Evolutionary conservation across 1,284 basidiomycete species (phyloP), one percentile per base, ranked within the genome.

Genomic region (Ganoderma lingzhi): DNA sequence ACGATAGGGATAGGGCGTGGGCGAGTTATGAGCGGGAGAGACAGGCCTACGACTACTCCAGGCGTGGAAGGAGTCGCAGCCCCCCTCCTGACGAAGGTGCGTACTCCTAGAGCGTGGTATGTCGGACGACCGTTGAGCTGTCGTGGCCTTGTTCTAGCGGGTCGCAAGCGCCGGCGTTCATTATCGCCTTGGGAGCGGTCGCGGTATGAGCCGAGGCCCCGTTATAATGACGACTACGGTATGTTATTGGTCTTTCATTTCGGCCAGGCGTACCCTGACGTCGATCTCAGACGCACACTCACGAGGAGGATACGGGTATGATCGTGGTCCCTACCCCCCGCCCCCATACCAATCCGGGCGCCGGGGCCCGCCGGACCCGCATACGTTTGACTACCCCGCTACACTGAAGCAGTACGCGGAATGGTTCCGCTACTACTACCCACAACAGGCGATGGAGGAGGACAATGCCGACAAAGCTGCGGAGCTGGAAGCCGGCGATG

Each of bases 371-470:
- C 87, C 87, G 6, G 94, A 96, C 76, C 95, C 95, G 19, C 92
- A 94, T 71, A 90, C 90, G 1, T 88, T 95, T 70, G 94, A 96
- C 73, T 92, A 93, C 74, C 90, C 93, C 45, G 91, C 94, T 5
- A 87, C 90, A 1, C 82, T 96, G 80, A 94, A 94, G 78, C 92
- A 94, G 76, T 97, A 93, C 76, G 93, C 93, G 0, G 95, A 96
- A 74, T 97, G 95, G 95, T 96, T 96, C 81, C 87, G 94, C 42
- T 92, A 86, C 74, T 90, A 84, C 70, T 93, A 91, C 76, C 93
- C 95, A 8, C 89, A 93, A 70, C 87, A 91, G 78, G 90, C 93
- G 62, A 82, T 84, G 19, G 93, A 94, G 71, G 93, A 95, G 80
- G 93, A 95, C 76, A 88, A 84, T 68, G 89, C 90, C 62, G 91